A percentile compares a stretch with the other conserved stretches of the same genome.
Conservation (phyloP, 2,329 filamentous ascomycete genomes). For the Stemphylium lycopersici region DNA sequence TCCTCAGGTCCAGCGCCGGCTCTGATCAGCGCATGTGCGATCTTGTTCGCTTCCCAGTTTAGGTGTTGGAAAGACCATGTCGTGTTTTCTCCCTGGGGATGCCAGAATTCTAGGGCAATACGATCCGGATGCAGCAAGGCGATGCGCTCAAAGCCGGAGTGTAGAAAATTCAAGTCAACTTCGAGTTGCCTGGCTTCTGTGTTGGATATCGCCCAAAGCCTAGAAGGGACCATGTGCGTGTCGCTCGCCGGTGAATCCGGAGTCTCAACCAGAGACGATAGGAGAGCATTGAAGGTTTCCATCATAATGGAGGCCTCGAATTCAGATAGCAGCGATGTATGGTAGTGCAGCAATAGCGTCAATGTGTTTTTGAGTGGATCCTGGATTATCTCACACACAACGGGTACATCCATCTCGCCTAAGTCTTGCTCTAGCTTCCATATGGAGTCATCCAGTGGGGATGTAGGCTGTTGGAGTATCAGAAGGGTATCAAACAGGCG, state of each 20-base stretch:
- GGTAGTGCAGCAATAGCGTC: conserved; percentile 66
- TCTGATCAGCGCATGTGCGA: conserved; percentile 40
- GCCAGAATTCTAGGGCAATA: conserved; percentile 49
- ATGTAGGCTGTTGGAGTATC: conserved; percentile 71
- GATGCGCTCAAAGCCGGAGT: conserved; percentile 49
- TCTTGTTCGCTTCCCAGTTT: conserved; percentile 40
- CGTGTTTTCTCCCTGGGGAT: conserved; percentile 35
- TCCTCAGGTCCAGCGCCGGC: conserved; percentile 36
- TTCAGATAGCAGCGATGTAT: conserved; percentile 34
- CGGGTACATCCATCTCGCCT: conserved; percentile 73
- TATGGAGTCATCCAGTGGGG: conserved; percentile 53
- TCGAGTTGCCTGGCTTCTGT: conserved; percentile 18
- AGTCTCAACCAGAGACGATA: conserved; percentile 32
- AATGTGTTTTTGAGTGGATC: conserved; percentile 60
- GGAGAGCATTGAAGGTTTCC: conserved; percentile 36
- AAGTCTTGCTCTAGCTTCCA: conserved; percentile 60
- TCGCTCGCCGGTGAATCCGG: conserved; percentile 31
- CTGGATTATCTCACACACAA: conserved; percentile 78
- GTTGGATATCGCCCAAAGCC: conserved; percentile 35
- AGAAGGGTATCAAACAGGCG: conserved; percentile 81
- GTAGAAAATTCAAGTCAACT: conserved; percentile 31
- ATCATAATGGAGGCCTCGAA: conserved; percentile 34
- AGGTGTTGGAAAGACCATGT: conserved; percentile 44
- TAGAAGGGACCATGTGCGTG: conserved; percentile 26
- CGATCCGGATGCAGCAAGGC: conserved; percentile 33